Conservation (phyloP, 768 basidiomycete genomes). For the Rhodosporidiobolus odoratus region DNA sequence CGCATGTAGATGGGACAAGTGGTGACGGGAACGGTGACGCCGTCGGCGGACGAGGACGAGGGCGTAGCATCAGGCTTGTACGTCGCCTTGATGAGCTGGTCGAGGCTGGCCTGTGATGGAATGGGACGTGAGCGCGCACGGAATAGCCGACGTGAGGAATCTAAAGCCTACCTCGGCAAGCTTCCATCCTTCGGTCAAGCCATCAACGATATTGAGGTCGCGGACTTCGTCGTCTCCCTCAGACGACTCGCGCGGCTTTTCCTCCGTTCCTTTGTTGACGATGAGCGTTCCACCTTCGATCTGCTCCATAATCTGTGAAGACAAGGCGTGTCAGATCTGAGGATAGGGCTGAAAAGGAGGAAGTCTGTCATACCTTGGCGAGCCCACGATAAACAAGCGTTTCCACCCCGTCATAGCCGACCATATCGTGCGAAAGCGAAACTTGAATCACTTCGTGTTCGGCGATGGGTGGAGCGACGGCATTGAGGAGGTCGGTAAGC, state of each 20-base stretch:
- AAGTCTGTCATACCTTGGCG: constrained; percentile 55
- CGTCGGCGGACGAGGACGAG: constrained; percentile 7
- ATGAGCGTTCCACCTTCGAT: constrained; percentile 86
- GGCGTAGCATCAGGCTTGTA: constrained; percentile 41
- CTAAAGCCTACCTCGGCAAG: constrained; percentile 62
- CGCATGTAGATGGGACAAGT: constrained; percentile 89
- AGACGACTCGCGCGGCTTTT: constrained; percentile 57
- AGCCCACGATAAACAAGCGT: constrained; percentile 84
- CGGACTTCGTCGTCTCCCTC: constrained; percentile 51
- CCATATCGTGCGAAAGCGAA: constrained; percentile 93
- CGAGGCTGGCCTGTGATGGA: constrained; percentile 61
- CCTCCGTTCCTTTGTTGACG: constrained; percentile 76
- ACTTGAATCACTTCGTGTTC: constrained; percentile 97
- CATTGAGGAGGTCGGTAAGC: constrained; percentile 84
- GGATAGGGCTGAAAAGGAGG: background rate
- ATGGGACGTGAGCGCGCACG: no score
- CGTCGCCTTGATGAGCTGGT: constrained; percentile 59
- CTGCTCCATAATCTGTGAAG: constrained; percentile 88
- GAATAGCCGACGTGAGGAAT: background rate
- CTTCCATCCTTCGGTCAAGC: constrained; percentile 75
- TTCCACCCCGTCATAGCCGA: constrained; percentile 91
- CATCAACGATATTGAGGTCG: constrained; percentile 75
- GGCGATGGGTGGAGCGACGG: constrained; percentile 94
- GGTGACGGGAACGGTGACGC: constrained; percentile 51
- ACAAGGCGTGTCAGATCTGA: no score